phyloP scores from a whole-genome alignment of 1,284 basidiomycete species.

The Ceratobasidium sp. region DNA sequence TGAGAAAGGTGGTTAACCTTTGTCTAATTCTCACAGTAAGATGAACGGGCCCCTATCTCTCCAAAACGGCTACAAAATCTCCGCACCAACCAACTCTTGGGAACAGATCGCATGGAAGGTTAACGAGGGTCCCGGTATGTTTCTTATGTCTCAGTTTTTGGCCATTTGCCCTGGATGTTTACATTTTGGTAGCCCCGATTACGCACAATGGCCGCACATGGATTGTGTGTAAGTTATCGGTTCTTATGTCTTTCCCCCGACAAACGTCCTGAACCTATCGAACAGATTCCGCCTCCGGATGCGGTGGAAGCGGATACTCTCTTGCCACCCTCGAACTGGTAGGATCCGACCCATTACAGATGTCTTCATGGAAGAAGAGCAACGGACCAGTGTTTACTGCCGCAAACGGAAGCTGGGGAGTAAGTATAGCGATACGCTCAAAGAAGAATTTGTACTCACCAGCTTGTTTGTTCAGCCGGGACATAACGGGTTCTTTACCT shows the following conservation, averaged over 20 bases:
- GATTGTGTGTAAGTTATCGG: constrained; percentile 32
- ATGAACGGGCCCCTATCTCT: background rate
- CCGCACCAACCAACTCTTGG: constrained; percentile 39
- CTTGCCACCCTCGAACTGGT: constrained; percentile 30
- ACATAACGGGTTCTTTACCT: constrained; percentile 30
- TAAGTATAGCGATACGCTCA: background rate
- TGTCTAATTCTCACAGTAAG: too few species aligned
- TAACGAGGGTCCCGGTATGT: constrained; percentile 40
- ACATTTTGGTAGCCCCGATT: background rate
- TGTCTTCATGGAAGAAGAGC: constrained; percentile 28
- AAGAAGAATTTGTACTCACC: background rate
- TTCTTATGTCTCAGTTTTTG: background rate
- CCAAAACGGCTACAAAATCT: constrained; percentile 10
- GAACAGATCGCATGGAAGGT: constrained; percentile 38
- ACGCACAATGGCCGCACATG: constrained; percentile 23
- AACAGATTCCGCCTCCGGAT: constrained; percentile 40
- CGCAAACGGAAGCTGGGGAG: constrained; percentile 21
- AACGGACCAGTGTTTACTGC: constrained; percentile 13
- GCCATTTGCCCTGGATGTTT: background rate
- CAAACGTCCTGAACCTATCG: background rate
- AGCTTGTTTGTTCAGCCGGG: background rate
- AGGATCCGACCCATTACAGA: background rate
- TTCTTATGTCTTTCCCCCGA: background rate
- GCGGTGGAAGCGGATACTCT: constrained; percentile 39
- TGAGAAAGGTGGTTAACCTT: background rate